Percentiles rank a stretch among this genome's conserved stretches.
These are phyloP conservation scores for Adansonia rubrostipa DNA, from an alignment of 441 rosid species.

Conservation along the genomic window DNA sequence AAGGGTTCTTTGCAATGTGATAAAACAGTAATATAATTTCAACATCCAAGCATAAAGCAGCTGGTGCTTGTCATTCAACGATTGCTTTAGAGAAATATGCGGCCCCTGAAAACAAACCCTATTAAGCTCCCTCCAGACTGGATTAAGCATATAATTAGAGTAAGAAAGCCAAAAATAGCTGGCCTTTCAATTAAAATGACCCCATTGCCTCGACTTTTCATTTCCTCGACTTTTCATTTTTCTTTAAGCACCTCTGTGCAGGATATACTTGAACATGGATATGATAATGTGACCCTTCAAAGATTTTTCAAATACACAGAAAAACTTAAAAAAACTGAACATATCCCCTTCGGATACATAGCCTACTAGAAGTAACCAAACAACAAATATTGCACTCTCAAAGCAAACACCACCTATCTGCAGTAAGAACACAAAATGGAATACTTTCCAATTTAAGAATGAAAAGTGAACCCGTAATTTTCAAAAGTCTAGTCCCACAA, in stretches of 20 bases:
- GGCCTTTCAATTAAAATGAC: background rate
- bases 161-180: background rate
- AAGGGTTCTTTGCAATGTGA: background rate
- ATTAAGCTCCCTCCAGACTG: background rate
- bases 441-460: slow-evolving; percentile 14
- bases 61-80: slow-evolving; percentile 16
- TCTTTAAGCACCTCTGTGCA: too few species aligned
- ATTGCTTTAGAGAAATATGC: background rate
- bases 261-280: too few species aligned
- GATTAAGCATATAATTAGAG: slow-evolving; percentile 1
- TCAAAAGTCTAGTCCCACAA: background rate
- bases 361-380: background rate
- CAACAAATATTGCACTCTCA: background rate
- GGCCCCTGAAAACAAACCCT: slow-evolving; percentile 13
- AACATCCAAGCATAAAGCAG: background rate
- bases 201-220: background rate
- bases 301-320: too few species aligned
- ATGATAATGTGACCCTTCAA: too few species aligned
- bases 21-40: background rate
- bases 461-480: background rate
- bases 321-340: too few species aligned
- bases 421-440: background rate
- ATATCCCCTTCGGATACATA: too few species aligned
- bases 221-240: too few species aligned
- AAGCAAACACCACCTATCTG: background rate